phyloP scores from a whole-genome alignment of 2,329 filamentous ascomycete genomes.

The Epichloe amarillans region DNA sequence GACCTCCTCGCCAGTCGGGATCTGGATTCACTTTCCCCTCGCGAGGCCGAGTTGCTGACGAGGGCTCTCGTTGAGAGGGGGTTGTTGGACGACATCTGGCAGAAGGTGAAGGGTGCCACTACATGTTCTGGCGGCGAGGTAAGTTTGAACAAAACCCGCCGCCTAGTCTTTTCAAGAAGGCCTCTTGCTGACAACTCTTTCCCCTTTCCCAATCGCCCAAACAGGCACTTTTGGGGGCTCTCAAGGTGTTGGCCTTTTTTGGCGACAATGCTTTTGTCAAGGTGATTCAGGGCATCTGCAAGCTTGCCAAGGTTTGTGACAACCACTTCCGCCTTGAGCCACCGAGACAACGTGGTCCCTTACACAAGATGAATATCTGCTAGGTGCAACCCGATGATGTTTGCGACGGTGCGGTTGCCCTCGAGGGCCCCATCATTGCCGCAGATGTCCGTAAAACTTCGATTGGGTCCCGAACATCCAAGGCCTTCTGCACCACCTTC shows the following conservation, averaged over 20 bases:
- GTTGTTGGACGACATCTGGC: constrained; percentile 12
- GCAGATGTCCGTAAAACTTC: constrained; percentile 32
- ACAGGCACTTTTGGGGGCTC: constrained; percentile 16
- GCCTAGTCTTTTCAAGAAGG: not conserved
- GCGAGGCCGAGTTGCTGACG: not conserved
- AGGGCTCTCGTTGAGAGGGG: constrained; percentile 6
- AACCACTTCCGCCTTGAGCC: not conserved
- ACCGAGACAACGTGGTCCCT: not conserved
- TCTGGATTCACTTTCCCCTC: not conserved
- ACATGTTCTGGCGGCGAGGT: constrained; percentile 16
- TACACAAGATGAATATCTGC: not conserved
- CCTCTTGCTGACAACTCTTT: not conserved
- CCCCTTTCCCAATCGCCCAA: not conserved
- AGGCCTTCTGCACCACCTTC: constrained; percentile 38
- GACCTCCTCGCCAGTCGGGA: constrained; percentile 1
- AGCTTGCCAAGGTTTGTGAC: constrained; percentile 16
- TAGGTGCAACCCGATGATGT: constrained; percentile 40
- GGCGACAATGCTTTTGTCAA: constrained; percentile 28
- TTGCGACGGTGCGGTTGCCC: constrained; percentile 36
- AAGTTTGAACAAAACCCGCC: not conserved
- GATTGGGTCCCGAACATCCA: constrained; percentile 34
- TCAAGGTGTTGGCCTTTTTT: constrained; percentile 29
- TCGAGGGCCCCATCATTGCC: constrained; percentile 40
- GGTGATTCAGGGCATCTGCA: constrained; percentile 19
- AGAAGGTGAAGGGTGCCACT: constrained; percentile 12